phyloP scores from a whole-genome alignment of 1,139 yeast genomes.

The Taiozyma sp. region DNA sequence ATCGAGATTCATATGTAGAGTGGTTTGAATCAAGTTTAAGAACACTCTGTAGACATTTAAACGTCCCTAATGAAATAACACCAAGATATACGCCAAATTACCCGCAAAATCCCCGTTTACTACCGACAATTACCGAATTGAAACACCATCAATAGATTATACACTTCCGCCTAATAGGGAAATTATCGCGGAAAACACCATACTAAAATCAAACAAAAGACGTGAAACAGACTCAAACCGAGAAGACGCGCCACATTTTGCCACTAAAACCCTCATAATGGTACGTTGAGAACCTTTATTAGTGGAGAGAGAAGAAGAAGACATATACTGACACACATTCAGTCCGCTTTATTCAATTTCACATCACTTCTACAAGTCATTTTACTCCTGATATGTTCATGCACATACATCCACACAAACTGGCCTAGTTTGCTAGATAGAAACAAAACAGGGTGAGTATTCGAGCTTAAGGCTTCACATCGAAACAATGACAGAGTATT shows the following conservation, averaged over 20 bases:
- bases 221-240: no score
- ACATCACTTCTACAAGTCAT: constrained; percentile 83
- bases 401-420: constrained; percentile 83
- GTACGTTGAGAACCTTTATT: not conserved
- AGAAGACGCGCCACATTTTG: not conserved
- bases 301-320: not conserved
- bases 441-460: constrained; percentile 59
- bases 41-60: no score
- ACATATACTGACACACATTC: not conserved
- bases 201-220: no score
- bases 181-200: not conserved
- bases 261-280: not conserved
- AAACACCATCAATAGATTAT: no score
- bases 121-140: no score
- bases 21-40: not conserved
- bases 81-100: no score
- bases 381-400: constrained; percentile 78
- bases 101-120: no score
- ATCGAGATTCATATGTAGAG: not conserved
- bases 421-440: constrained; percentile 82
- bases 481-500: not conserved
- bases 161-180: not conserved
- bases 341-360: constrained; percentile 93
- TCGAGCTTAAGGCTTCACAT: no score
- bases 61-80: no score